These are phyloP conservation scores for Sugiyamaella paludigena DNA, from an alignment of 1,139 yeast species.

Conservation along the genomic window DNA sequence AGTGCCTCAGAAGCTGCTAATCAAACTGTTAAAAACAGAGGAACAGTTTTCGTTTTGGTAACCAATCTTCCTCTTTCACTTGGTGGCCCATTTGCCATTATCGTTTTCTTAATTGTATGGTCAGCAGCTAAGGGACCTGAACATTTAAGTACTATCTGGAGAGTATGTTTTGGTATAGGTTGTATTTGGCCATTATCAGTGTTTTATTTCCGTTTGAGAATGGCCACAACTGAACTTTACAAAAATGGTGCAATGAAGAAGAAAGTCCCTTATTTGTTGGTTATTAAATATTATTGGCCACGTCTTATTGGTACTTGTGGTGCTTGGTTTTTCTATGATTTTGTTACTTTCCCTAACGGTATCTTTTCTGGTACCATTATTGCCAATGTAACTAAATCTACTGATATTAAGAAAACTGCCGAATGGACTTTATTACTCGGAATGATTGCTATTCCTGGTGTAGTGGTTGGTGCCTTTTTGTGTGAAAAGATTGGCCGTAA, in stretches of 20 bases:
- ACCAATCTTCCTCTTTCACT: slow-evolving; percentile 71
- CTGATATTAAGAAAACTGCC: slow-evolving; percentile 47
- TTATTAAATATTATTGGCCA: slow-evolving; percentile 54
- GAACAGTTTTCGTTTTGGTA: slow-evolving; percentile 60
- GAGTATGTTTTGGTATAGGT: slow-evolving; percentile 74
- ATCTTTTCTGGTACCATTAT: slow-evolving; percentile 56
- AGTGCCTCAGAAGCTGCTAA: slow-evolving; percentile 74
- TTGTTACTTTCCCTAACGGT: slow-evolving; percentile 65
- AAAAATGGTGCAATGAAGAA: slow-evolving; percentile 51
- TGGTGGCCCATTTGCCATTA: slow-evolving; percentile 72
- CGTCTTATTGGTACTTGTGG: slow-evolving; percentile 56
- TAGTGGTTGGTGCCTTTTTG: slow-evolving; percentile 53
- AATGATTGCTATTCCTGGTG: slow-evolving; percentile 56
- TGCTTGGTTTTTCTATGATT: slow-evolving; percentile 63
- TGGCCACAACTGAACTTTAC: slow-evolving; percentile 64
- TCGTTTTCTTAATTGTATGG: slow-evolving; percentile 64
- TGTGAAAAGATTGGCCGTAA: slow-evolving; percentile 57
- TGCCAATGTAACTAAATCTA: slow-evolving; percentile 44
- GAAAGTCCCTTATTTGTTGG: slow-evolving; percentile 52
- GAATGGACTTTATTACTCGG: slow-evolving; percentile 60
- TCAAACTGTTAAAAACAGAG: slow-evolving; percentile 61
- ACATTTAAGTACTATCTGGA: slow-evolving; percentile 61
- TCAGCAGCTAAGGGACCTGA: slow-evolving; percentile 47
- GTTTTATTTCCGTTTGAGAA: slow-evolving; percentile 66
- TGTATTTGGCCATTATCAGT: slow-evolving; percentile 71